These are phyloP conservation scores for Lentinula boryana DNA, from an alignment of 768 basidiomycete genomes.

Conservation along the genomic window DNA sequence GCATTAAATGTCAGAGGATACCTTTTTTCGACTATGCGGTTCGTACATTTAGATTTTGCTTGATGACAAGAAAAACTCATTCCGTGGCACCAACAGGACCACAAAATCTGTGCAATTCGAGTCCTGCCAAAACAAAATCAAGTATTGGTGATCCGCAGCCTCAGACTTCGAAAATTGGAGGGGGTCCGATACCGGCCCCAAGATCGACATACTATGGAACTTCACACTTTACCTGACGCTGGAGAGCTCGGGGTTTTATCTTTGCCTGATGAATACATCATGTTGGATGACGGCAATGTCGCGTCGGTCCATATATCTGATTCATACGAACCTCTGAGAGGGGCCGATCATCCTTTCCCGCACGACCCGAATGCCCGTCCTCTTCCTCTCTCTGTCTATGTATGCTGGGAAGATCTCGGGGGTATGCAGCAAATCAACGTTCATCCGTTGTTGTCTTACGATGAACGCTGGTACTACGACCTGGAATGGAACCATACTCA, in stretches of 20 bases:
- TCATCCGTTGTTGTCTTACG: constrained; percentile 18
- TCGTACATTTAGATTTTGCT: neutral
- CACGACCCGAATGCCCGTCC: constrained; percentile 21
- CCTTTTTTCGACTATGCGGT: constrained; percentile 13
- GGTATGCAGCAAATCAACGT: constrained; percentile 29
- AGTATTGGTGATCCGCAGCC: constrained; percentile 44
- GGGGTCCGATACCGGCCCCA: neutral
- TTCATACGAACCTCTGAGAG: constrained; percentile 23
- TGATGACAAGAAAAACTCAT: neutral
- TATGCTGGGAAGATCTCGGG: constrained; percentile 18
- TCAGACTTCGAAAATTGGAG: constrained; percentile 14
- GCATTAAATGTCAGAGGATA: constrained; percentile 32
- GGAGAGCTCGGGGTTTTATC: constrained; percentile 8
- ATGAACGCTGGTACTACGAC: constrained; percentile 14
- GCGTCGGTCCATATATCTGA: constrained; percentile 33
- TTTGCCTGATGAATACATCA: constrained; percentile 12
- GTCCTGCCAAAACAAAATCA: constrained; percentile 45
- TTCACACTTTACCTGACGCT: constrained; percentile 4
- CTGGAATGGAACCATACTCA: constrained; percentile 19
- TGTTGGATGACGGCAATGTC: constrained; percentile 14
- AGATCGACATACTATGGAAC: constrained; percentile 7
- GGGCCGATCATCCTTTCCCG: constrained; percentile 21
- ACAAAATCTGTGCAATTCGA: constrained; percentile 46
- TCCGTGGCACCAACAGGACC: constrained; percentile 24
- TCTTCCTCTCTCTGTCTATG: constrained; percentile 34